Percentiles rank a stretch among this genome's conserved stretches.
phyloP scores from a whole-genome alignment of 768 basidiomycete species.

The Amanita pallidorosea region DNA sequence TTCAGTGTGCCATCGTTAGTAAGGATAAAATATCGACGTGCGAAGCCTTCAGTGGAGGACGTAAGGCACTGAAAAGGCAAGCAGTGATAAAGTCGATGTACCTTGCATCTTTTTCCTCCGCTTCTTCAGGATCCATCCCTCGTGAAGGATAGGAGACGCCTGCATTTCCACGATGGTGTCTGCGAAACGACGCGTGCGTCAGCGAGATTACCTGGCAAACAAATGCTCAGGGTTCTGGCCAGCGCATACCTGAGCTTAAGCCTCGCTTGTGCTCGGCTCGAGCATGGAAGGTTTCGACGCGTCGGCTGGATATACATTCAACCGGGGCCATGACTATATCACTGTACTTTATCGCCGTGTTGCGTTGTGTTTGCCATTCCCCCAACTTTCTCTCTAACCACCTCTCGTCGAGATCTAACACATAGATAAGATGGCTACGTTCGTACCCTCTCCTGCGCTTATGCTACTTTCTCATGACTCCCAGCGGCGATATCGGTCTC shows the following conservation, averaged over 20 bases:
- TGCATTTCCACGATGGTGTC: conserved; percentile 4
- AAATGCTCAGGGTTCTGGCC: not conserved
- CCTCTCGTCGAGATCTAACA: conserved; percentile 22
- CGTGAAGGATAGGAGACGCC: conserved; percentile 27
- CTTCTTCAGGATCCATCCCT: conserved; percentile 85
- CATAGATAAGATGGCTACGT: conserved; percentile 38
- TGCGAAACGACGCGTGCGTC: not conserved
- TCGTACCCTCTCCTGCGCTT: conserved; percentile 8
- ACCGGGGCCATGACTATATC: not conserved
- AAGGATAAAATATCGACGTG: conserved; percentile 72
- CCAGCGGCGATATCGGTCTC: conserved; percentile 64
- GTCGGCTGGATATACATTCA: not conserved
- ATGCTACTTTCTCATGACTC: conserved; percentile 2
- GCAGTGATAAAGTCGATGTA: conserved; percentile 14
- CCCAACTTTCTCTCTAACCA: conserved; percentile 14
- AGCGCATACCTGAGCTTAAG: not conserved
- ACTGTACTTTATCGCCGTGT: conserved; percentile 7
- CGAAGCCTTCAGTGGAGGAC: conserved; percentile 56
- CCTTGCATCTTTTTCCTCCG: conserved; percentile 85
- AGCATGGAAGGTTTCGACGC: not conserved
- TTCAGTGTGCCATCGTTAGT: conserved; percentile 57
- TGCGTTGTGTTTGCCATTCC: conserved; percentile 18
- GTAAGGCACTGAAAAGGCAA: not conserved
- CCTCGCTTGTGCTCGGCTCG: not conserved
- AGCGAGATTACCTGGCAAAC: not conserved